These are phyloP conservation scores for Cercospora sojina DNA, from an alignment of 2,329 filamentous ascomycete genomes.

Conservation along the genomic window DNA sequence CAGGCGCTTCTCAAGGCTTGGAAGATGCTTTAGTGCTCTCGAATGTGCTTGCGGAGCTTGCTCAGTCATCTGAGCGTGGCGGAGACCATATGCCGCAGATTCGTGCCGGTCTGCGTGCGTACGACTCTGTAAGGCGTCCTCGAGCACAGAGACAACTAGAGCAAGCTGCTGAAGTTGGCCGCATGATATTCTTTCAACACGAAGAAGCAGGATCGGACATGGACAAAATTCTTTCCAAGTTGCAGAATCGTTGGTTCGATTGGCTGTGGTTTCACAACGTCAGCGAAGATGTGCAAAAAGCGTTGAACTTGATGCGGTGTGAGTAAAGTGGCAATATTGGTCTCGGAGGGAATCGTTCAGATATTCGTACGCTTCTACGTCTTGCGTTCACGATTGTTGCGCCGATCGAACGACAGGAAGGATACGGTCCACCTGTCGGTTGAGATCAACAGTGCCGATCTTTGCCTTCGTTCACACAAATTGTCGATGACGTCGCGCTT, in stretches of 20 bases:
- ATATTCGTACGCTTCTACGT: not conserved
- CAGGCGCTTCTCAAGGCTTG: slow-evolving; percentile 57
- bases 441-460: not conserved
- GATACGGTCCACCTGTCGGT: not conserved
- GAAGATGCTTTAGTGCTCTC: slow-evolving; percentile 54
- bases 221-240: slow-evolving; percentile 15
- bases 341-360: not conserved
- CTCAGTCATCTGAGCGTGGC: not conserved
- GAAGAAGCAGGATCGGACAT: slow-evolving; percentile 15
- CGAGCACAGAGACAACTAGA: slow-evolving; percentile 19
- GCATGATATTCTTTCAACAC: slow-evolving; percentile 15
- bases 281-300: slow-evolving; percentile 8
- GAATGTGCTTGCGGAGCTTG: slow-evolving; percentile 7
- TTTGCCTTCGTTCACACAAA: not conserved
- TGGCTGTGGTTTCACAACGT: slow-evolving; percentile 23
- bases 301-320: not conserved
- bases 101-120: slow-evolving; percentile 4
- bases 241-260: slow-evolving; percentile 17
- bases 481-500: not conserved
- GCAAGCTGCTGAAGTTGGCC: slow-evolving; percentile 17
- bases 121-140: slow-evolving; percentile 17
- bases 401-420: not conserved
- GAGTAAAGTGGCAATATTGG: not conserved
- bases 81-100: not conserved
- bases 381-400: not conserved